Base-by-base conservation (phyloP, 2,329 filamentous ascomycete genomes). In the Orbilia ellipsospora region DNA sequence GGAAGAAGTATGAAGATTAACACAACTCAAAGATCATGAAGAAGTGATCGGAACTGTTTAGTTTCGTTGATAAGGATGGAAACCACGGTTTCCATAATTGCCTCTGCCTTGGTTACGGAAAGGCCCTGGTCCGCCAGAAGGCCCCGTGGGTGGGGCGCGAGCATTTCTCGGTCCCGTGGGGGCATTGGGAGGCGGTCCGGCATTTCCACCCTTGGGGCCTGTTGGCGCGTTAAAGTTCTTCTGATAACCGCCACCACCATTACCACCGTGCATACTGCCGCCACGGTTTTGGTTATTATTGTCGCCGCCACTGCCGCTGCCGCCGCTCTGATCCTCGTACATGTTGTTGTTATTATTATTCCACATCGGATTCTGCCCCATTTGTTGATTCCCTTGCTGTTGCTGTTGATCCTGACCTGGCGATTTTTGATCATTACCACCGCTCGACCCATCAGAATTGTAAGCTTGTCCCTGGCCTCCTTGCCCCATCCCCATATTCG, bases 131-230 rank as follows among this genome's bases (percentile, higher is more conserved):
- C 66, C 66, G n/a, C 66, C 51, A 4, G 73, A 54, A 23, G 73
- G 73, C 10, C 73, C 73, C 26, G 66, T 61, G 16, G 73, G 73
- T 26, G 94, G 93, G 59, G 77, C 77, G 20, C 78, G 74, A 26
- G 78, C 73, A 80, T 98, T 99, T 86, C 96, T 96, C 3, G 95
- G 95, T 0, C 95, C 95, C 0, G 95, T 99, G 0, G 95, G 95
- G 4, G 95, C 92, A 81, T 93, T 93, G 4, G 91, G 90, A 18
- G 92, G 92, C 13, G 90, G 88, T 6, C 85, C 83, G 68, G 84
- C 83, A 62, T 84, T 83, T 16, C 83, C 83, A 64, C 84, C 83
- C n/a, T 83, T 84, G 60, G 82, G 78, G 61, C 82, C 81, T 79
- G 79, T 79, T 59, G 79, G 81, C 31, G 78, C 81, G 68, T 81